A percentile compares a stretch with the other conserved stretches of the same genome.
Evolutionary conservation across 2,329 filamentous ascomycete genomes (phyloP).

Genomic region (Chrysoporthe cubensis): DNA sequence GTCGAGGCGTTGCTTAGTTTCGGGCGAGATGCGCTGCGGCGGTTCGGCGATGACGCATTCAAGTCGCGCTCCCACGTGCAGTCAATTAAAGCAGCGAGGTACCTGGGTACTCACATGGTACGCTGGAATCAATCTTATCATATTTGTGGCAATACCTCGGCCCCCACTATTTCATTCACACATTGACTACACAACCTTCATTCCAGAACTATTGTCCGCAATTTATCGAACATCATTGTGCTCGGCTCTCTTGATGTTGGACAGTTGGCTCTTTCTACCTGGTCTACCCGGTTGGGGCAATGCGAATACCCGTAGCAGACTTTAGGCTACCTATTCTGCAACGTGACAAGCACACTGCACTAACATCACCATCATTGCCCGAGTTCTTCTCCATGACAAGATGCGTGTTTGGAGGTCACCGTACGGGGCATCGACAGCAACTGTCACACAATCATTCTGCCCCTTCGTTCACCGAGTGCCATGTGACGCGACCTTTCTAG

Average conservation of each 20-base stretch:
- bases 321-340: not conserved
- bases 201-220: not conserved
- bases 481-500: not conserved
- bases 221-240: not conserved
- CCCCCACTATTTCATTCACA: too few species aligned
- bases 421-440: not conserved
- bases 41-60: slow-evolving; percentile 10
- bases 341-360: not conserved
- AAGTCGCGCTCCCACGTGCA: slow-evolving; percentile 8
- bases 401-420: not conserved
- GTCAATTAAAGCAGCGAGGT: not conserved
- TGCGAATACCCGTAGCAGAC: not conserved
- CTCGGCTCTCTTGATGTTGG: not conserved
- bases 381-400: not conserved
- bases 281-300: not conserved
- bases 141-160: too few species aligned
- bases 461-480: not conserved
- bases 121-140: too few species aligned
- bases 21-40: not conserved
- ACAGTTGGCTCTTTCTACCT: not conserved
- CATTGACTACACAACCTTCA: not conserved
- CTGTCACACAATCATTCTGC: not conserved
- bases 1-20: not conserved
- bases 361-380: not conserved
- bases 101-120: too few species aligned